These are phyloP conservation scores for Penicillium sp. DNA, from an alignment of 2,329 filamentous ascomycete genomes.

Conservation along the genomic window DNA sequence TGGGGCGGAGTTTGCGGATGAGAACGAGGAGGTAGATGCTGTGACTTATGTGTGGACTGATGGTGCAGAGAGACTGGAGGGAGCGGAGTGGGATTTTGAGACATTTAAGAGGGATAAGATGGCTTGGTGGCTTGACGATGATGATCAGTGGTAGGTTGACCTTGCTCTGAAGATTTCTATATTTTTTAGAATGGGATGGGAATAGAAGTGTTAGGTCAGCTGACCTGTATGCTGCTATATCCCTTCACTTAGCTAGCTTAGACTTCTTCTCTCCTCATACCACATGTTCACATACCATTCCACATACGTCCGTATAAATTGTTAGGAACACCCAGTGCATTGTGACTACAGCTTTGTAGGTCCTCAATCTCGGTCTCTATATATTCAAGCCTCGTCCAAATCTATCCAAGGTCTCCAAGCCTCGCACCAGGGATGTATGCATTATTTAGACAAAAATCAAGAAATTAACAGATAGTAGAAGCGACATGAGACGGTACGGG, in stretches of 20 bases:
- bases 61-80: constrained; percentile 58
- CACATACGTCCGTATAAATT: no score
- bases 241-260: no score
- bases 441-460: no score
- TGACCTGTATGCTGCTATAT: no score
- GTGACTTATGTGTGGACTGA: constrained; percentile 66
- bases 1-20: constrained; percentile 55
- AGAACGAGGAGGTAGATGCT: constrained; percentile 50
- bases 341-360: background rate
- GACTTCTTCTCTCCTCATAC: no score
- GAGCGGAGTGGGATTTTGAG: constrained; percentile 82
- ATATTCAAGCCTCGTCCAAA: background rate
- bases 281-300: no score
- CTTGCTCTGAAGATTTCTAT: background rate
- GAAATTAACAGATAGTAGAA: no score
- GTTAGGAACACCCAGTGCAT: background rate
- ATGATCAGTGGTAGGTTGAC: constrained; percentile 42
- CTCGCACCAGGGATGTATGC: no score
- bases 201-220: background rate
- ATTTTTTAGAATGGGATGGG: background rate
- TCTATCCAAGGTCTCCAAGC: background rate
- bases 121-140: constrained; percentile 56
- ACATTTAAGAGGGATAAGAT: constrained; percentile 78
- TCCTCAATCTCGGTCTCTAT: no score
- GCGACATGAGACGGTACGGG: no score